A percentile compares a stretch with the other conserved stretches of the same genome.
These are phyloP conservation scores for Datura wrightii DNA, from an alignment of 257 asterid species.

Conservation along the genomic window DNA sequence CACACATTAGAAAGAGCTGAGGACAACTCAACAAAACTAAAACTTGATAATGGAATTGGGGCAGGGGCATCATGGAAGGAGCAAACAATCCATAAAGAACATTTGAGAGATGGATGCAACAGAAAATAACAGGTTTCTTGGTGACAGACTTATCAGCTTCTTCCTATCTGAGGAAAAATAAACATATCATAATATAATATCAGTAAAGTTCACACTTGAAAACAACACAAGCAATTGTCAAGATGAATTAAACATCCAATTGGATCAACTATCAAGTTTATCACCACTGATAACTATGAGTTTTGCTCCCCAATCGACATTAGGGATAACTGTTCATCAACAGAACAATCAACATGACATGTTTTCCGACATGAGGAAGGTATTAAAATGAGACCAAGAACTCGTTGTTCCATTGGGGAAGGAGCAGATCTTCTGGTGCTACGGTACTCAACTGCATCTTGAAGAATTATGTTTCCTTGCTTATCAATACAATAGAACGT, in stretches of 20 bases:
- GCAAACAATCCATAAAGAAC: background rate
- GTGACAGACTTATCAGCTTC: background rate
- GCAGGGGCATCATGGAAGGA: background rate
- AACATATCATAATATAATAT: background rate
- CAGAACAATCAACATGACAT: conserved; percentile 73
- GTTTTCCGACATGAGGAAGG: conserved; percentile 79
- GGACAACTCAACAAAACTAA: too few species aligned
- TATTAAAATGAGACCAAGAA: conserved; percentile 84
- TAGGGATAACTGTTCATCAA: conserved; percentile 71
- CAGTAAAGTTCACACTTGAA: background rate
- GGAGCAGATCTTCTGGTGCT: conserved; percentile 76
- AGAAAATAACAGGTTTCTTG: conserved; percentile 10
- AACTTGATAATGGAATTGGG: background rate
- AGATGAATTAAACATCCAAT: conserved; percentile 6
- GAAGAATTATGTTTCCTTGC: conserved; percentile 92
- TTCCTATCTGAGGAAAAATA: background rate
- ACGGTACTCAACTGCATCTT: conserved; percentile 89
- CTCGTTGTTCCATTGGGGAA: conserved; percentile 84
- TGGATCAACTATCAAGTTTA: conserved; percentile 8
- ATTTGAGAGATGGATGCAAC: background rate
- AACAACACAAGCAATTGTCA: background rate
- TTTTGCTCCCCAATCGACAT: conserved; percentile 53
- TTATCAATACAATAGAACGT: conserved; percentile 84
- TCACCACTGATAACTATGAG: conserved; percentile 28
- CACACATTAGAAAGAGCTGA: too few species aligned